These are phyloP conservation scores for Rutstroemia sp. DNA, from an alignment of 2,329 filamentous ascomycete species.

Conservation along the genomic window DNA sequence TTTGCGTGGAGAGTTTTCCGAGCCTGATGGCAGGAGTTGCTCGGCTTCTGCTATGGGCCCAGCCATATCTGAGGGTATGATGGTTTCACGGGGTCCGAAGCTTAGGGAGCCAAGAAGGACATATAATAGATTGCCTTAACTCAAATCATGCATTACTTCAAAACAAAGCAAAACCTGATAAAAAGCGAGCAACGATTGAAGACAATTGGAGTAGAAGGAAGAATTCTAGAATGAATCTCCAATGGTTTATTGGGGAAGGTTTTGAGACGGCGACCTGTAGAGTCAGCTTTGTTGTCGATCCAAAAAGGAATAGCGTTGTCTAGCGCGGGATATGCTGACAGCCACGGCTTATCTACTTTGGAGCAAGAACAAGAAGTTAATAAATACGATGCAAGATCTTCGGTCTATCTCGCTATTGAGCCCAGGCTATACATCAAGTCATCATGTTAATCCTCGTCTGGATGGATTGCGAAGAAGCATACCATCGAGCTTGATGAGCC, in stretches of 20 bases:
- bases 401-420: too few species aligned
- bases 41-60: slow-evolving; percentile 24
- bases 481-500: too few species aligned
- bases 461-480: too few species aligned
- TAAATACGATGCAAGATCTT: too few species aligned
- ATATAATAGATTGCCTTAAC: neutral
- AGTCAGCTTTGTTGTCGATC: neutral
- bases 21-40: slow-evolving; percentile 20
- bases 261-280: neutral
- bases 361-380: too few species aligned
- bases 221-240: neutral
- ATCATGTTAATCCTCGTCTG: too few species aligned
- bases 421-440: too few species aligned
- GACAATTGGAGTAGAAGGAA: neutral
- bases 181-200: neutral
- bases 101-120: neutral
- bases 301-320: neutral
- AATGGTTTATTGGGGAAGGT: neutral
- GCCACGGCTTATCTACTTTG: too few species aligned
- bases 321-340: neutral
- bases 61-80: slow-evolving; percentile 21
- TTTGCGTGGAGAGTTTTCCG: slow-evolving; percentile 14
- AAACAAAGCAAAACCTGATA: neutral
- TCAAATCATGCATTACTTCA: neutral
- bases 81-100: slow-evolving; percentile 17